Evolutionary conservation across 805 yeast genomes (phyloP).

Genomic region (Maudiozyma barnettii): DNA sequence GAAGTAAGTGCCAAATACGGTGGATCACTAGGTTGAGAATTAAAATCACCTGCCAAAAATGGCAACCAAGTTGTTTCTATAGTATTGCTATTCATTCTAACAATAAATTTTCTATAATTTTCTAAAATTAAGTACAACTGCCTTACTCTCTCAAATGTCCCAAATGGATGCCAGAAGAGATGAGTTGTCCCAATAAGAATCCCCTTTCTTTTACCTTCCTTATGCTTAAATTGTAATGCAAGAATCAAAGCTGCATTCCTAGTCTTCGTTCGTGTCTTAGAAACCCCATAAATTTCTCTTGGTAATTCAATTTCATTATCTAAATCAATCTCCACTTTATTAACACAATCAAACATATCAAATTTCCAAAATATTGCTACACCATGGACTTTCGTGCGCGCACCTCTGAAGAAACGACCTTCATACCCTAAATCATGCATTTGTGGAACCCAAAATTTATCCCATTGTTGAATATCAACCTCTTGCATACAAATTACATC

Average conservation of each 20-base stretch:
- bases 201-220: constrained; percentile 33
- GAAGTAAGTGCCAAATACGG: constrained; percentile 67
- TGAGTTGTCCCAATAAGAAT: constrained; percentile 78
- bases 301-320: constrained; percentile 16
- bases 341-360: constrained; percentile 30
- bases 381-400: constrained; percentile 59
- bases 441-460: constrained; percentile 52
- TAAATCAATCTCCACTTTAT: neutral
- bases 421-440: constrained; percentile 45
- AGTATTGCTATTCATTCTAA: constrained; percentile 30
- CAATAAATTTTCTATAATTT: constrained; percentile 41
- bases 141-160: constrained; percentile 79
- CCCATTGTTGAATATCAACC: constrained; percentile 58
- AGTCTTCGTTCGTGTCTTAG: constrained; percentile 47
- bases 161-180: constrained; percentile 91
- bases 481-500: constrained; percentile 81
- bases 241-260: constrained; percentile 60
- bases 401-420: constrained; percentile 41
- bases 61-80: constrained; percentile 31
- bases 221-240: constrained; percentile 42
- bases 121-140: constrained; percentile 60
- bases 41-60: constrained; percentile 80
- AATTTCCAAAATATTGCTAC: constrained; percentile 54
- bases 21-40: constrained; percentile 74
- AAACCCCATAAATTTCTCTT: constrained; percentile 34